Conservation (phyloP, 169 alveolate species). For the Plasmodium coatneyi region DNA sequence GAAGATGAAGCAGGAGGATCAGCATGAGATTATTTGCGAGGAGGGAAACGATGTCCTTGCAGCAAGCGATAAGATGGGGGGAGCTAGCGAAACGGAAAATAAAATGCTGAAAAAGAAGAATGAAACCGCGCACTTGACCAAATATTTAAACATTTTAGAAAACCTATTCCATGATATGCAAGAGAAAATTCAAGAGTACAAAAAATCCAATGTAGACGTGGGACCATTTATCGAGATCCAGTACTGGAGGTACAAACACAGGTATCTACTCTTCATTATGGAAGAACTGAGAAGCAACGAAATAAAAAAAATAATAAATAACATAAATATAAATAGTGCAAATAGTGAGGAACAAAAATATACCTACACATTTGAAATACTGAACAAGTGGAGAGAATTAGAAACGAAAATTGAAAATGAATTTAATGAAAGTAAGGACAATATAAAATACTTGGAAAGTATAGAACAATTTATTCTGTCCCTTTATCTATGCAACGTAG, state of each 20-base stretch:
- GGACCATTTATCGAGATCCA: conserved; percentile 75
- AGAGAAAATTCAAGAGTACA: conserved; percentile 60
- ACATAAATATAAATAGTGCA: conserved; percentile 64
- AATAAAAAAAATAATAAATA: conserved; percentile 70
- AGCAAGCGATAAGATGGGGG: background rate
- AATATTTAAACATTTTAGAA: conserved; percentile 74
- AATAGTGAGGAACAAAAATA: conserved; percentile 73
- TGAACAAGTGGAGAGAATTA: conserved; percentile 91
- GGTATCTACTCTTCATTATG: conserved; percentile 69
- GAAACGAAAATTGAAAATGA: conserved; percentile 95
- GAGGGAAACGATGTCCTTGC: background rate
- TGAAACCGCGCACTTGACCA: conserved; percentile 58
- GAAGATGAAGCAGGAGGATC: conserved; percentile 22
- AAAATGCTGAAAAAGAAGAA: conserved; percentile 58
- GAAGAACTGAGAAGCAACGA: conserved; percentile 75
- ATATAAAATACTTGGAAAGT: conserved; percentile 95
- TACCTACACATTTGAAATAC: conserved; percentile 74
- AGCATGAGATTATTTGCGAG: conserved; percentile 25
- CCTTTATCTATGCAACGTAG: conserved; percentile 95
- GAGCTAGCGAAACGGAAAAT: conserved; percentile 7
- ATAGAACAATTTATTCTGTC: conserved; percentile 96
- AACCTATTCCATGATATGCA: conserved; percentile 69
- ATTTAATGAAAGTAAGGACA: conserved; percentile 97
- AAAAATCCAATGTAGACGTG: conserved; percentile 53
- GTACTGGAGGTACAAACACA: conserved; percentile 75